Percentiles rank a stretch among this genome's conserved stretches.
phyloP scores from a whole-genome alignment of 1,284 basidiomycete species.

The Moesziomyces globuligerus region DNA sequence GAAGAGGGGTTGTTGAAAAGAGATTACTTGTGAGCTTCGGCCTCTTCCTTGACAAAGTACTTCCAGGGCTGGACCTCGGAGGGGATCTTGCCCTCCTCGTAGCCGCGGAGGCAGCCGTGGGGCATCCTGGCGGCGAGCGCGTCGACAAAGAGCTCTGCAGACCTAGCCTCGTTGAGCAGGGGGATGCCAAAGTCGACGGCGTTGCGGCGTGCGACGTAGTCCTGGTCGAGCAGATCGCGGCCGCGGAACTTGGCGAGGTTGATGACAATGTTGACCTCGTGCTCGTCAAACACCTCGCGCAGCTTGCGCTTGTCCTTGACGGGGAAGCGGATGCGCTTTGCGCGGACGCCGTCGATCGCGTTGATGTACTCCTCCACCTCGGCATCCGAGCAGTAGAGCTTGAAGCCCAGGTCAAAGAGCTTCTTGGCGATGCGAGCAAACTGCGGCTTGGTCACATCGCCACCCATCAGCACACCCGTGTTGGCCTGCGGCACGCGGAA shows the following conservation, averaged over 20 bases:
- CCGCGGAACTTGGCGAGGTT: conserved; percentile 89
- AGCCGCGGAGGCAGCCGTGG: conserved; percentile 80
- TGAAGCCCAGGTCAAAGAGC: conserved; percentile 77
- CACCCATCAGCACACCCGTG: conserved; percentile 85
- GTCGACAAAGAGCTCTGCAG: conserved; percentile 90
- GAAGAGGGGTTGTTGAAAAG: background rate
- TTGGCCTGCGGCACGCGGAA: conserved; percentile 86
- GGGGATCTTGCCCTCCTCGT: conserved; percentile 90
- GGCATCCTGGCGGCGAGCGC: conserved; percentile 88
- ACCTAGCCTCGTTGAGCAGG: conserved; percentile 88
- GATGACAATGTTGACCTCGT: conserved; percentile 93
- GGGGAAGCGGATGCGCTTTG: conserved; percentile 94
- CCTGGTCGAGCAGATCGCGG: conserved; percentile 83
- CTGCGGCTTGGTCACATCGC: conserved; percentile 83
- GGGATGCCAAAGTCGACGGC: conserved; percentile 71
- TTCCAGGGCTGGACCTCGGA: conserved; percentile 76
- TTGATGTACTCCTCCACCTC: conserved; percentile 86
- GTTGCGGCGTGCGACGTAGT: conserved; percentile 84
- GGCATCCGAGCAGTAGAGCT: conserved; percentile 85
- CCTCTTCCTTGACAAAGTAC: conserved; percentile 56
- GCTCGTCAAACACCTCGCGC: conserved; percentile 83
- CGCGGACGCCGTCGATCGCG: conserved; percentile 68
- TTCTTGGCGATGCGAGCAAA: conserved; percentile 80
- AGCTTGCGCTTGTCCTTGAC: conserved; percentile 96
- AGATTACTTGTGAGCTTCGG: conserved; percentile 14